phyloP scores from a whole-genome alignment of 768 basidiomycete species.

The Leccinellum albellum region DNA sequence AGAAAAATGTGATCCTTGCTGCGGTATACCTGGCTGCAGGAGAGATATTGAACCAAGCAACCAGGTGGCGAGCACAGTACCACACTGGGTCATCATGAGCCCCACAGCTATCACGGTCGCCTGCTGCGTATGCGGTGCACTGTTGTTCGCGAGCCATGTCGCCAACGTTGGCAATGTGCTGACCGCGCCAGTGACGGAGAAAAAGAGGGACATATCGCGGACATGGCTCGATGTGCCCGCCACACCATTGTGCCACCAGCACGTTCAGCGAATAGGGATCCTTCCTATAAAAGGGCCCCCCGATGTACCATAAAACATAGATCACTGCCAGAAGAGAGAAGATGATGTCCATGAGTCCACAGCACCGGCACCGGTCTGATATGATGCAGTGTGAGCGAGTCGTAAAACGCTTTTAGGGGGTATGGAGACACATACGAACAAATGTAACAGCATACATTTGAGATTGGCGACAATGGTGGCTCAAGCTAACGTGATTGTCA shows the following conservation, averaged over 20 bases:
- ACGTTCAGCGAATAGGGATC: background rate
- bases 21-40: background rate
- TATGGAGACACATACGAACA: constrained; percentile 15
- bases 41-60: background rate
- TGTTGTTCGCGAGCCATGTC: background rate
- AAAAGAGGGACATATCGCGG: background rate
- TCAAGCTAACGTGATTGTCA: constrained; percentile 50
- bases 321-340: constrained; percentile 41
- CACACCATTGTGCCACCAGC: background rate
- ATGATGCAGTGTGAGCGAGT: constrained; percentile 30
- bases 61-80: background rate
- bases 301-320: constrained; percentile 48
- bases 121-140: background rate
- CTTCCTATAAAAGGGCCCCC: background rate
- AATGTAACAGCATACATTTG: constrained; percentile 33
- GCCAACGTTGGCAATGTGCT: background rate
- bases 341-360: constrained; percentile 46
- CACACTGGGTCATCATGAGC: background rate
- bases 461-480: constrained; percentile 68
- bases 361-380: constrained; percentile 53
- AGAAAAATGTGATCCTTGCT: background rate
- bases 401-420: background rate
- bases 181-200: background rate
- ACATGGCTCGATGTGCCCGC: background rate
- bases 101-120: background rate